Base-by-base conservation (phyloP, 148 eudicot species). In the Beta vulgaris region DNA sequence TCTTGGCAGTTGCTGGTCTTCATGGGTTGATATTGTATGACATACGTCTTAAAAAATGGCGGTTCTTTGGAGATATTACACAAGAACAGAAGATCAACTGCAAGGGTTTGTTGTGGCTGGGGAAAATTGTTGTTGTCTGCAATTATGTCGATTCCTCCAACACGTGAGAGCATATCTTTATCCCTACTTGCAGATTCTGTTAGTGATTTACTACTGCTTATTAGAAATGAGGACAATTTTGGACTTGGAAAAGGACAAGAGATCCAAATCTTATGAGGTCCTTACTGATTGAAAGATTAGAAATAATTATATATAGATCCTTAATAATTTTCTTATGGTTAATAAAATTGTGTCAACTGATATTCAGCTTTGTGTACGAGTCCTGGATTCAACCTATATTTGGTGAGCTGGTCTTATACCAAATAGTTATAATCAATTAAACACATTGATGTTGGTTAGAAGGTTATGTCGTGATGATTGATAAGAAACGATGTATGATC, bases 31-130 rank as follows among this genome's bases (percentile, higher is more conserved):
- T 93, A 75, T 80, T 93, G 76, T 91, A 93, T 85, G 98, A 93
- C 69, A 82, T 93, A 73, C 90, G 91, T 23, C 75, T 88, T 62
- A 90, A 90, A 68, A 86, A 88, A 79, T 95, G 99, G 99, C 84
- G 99, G 68, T 88, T 92, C 70, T 95, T 95, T 85, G 99, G 99
- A 71, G 99, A 95, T 86, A 82, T 95, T 64, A 84, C 96, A 49
- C 99, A 95, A 75, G 99, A 95, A 78, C 99, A 92, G 59, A 88
- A 91, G 82, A 95, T 95, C 64, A 92, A 95, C 75, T 95, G 99
- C 94, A 89, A 86, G 82, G 99, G 99, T 82, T 88, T 95, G 90
- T 81, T 89, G 78, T 95, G 99, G 99, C 75, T 95, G 81, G 99
- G 93, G 73, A 95, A 95, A 83, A 89, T 95, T 81, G 91, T 95